These are phyloP conservation scores for Diphasiastrum complanatum DNA, from an alignment of 83 land plant genomes.

Conservation along the genomic window DNA sequence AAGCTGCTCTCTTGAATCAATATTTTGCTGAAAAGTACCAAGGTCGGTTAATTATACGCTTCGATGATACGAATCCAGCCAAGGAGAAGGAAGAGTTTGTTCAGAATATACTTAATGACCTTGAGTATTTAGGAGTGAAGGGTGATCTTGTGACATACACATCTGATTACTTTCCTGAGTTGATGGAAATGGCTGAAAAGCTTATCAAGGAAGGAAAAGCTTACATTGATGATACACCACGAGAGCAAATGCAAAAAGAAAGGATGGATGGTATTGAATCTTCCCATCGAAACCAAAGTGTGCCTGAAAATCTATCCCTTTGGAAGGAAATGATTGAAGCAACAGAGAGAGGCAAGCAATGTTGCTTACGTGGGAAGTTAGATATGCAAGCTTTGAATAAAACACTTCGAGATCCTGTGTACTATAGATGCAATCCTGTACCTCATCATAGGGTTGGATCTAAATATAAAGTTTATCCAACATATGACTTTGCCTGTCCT, in stretches of 20 bases:
- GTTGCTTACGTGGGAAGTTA: constrained; percentile 81
- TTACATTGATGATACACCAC: constrained; percentile 91
- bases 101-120: constrained; percentile 61
- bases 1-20: constrained; percentile 79
- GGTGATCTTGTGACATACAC: constrained; percentile 71
- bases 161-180: constrained; percentile 73
- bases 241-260: constrained; percentile 88
- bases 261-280: constrained; percentile 93
- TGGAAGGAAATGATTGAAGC: constrained; percentile 90
- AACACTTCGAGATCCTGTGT: constrained; percentile 86
- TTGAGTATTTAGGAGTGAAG: constrained; percentile 71
- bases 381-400: constrained; percentile 90
- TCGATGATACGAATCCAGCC: constrained; percentile 92
- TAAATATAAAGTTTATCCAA: constrained; percentile 87
- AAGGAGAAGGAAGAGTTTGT: constrained; percentile 90
- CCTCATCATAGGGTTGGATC: constrained; percentile 84
- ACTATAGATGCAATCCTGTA: constrained; percentile 77
- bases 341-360: constrained; percentile 55
- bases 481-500: constrained; percentile 97
- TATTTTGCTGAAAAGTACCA: constrained; percentile 78
- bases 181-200: constrained; percentile 81
- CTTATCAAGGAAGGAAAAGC: constrained; percentile 73
- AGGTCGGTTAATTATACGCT: constrained; percentile 65
- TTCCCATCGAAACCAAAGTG: constrained; percentile 53
- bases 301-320: constrained; percentile 55